Percentiles rank a stretch among this genome's conserved stretches.
These are phyloP conservation scores for Apophysomyces ossiformis DNA, from an alignment of 371 early-diverging fungal species.

Conservation along the genomic window DNA sequence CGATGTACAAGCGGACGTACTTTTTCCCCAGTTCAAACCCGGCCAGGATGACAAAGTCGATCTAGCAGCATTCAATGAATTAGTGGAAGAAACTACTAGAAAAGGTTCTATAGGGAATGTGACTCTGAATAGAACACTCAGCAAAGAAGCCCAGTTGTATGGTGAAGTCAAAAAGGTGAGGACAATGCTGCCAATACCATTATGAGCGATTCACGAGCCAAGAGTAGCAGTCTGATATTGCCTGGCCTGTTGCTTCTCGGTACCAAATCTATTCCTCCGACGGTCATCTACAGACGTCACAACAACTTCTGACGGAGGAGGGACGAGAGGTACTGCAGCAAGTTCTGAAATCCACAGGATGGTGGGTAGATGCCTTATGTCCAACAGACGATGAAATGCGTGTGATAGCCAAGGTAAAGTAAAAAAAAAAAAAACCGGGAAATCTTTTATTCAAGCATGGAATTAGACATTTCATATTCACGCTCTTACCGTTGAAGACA, in stretches of 20 bases:
- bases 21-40: constrained; percentile 35
- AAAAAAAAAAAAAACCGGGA: not conserved
- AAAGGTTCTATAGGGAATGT: constrained; percentile 33
- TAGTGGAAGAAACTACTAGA: constrained; percentile 30
- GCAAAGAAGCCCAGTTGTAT: constrained; percentile 33
- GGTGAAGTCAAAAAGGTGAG: constrained; percentile 21
- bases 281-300: constrained; percentile 9
- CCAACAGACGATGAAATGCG: constrained; percentile 86
- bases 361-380: constrained; percentile 87
- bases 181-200: not conserved
- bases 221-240: constrained; percentile 3
- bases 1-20: constrained; percentile 43
- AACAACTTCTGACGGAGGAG: constrained; percentile 32
- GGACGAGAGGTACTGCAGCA: constrained; percentile 42
- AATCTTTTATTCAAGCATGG: not conserved
- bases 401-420: constrained; percentile 61
- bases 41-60: constrained; percentile 31
- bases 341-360: constrained; percentile 60
- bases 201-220: constrained; percentile 5
- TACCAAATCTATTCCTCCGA: constrained; percentile 33
- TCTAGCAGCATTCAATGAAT: constrained; percentile 35
- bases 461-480: constrained; percentile 65
- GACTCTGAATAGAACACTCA: constrained; percentile 29
- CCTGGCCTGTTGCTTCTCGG: constrained; percentile 16
- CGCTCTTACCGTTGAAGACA: constrained; percentile 78